Evolutionary conservation across 2,329 filamentous ascomycete genomes (phyloP), one percentile per base, ranked within the genome.

Genomic region (Cercospora zeina): DNA sequence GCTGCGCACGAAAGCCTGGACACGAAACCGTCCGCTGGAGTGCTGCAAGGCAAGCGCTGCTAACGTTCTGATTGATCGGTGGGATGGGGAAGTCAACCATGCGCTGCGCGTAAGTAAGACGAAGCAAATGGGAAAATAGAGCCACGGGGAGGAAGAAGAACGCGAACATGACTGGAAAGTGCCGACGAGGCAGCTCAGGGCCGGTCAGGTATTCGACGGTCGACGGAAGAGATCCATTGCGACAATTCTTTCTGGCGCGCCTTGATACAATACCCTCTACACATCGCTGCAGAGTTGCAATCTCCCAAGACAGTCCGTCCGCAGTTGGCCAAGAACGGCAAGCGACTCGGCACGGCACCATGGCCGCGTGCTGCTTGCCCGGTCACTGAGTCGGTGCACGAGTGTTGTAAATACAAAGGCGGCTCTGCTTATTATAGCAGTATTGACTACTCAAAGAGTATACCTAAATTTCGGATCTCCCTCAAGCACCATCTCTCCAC

Each of bases 381-480:
- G n/a, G n/a, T n/a, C n/a, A n/a, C n/a, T n/a, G n/a, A n/a, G n/a
- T n/a, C n/a, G n/a, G n/a, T n/a, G n/a, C n/a, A n/a, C n/a, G n/a
- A n/a, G n/a, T n/a, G n/a, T n/a, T n/a, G n/a, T n/a, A n/a, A n/a
- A n/a, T n/a, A n/a, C n/a, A n/a, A n/a, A n/a, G n/a, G n/a, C n/a
- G n/a, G n/a, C n/a, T n/a, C n/a, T n/a, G n/a, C n/a, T n/a, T n/a
- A n/a, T n/a, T n/a, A n/a, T n/a, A n/a, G n/a, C n/a, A n/a, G n/a
- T n/a, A n/a, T n/a, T n/a, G n/a, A n/a, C n/a, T n/a, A n/a, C 39
- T 45, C 39, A 45, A 5, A 47, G 42, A 11, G 42, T 47, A 47
- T 47, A 47, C 42, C 42, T 47, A 9, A 47, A 47, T 10, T 47
- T 47, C 21, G 42, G 42, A 47, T 47, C 42, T 14, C 42, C 42